Conservation (phyloP, 441 rosid species). For the Pelargonium myrrhifolium region DNA sequence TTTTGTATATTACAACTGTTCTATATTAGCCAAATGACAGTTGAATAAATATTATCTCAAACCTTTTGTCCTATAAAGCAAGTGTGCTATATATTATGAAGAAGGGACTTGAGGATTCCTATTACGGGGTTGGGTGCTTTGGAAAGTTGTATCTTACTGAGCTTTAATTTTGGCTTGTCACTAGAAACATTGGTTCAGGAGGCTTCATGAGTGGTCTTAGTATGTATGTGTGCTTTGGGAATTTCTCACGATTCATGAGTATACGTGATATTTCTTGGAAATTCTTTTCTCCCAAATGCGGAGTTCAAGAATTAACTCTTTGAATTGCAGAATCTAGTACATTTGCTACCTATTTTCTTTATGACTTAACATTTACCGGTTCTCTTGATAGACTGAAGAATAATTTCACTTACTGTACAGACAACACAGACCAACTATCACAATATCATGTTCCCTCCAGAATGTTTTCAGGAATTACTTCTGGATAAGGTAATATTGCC, state of each 20-base stretch:
- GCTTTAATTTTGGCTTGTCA: neutral
- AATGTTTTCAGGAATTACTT: constrained; percentile 64
- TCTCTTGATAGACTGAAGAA: neutral
- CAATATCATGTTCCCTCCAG: constrained; percentile 42
- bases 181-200: neutral
- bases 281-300: neutral
- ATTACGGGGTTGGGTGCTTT: neutral
- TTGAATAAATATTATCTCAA: neutral
- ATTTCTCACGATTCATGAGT: neutral
- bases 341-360: neutral
- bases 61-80: neutral
- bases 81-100: neutral
- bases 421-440: constrained; percentile 48
- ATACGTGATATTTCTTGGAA: neutral
- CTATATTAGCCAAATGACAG: neutral
- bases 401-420: constrained; percentile 33
- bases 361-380: neutral
- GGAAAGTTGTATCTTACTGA: constrained; percentile 1
- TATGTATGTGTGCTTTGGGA: neutral
- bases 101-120: neutral
- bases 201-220: neutral
- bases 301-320: constrained; percentile 1
- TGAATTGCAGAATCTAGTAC: neutral
- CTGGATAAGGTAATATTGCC: constrained; percentile 62
- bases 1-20: neutral